A percentile compares a stretch with the other conserved stretches of the same genome.
Conservation (phyloP, 2,329 filamentous ascomycete genomes). For the Verticillium zaregamsianum region DNA sequence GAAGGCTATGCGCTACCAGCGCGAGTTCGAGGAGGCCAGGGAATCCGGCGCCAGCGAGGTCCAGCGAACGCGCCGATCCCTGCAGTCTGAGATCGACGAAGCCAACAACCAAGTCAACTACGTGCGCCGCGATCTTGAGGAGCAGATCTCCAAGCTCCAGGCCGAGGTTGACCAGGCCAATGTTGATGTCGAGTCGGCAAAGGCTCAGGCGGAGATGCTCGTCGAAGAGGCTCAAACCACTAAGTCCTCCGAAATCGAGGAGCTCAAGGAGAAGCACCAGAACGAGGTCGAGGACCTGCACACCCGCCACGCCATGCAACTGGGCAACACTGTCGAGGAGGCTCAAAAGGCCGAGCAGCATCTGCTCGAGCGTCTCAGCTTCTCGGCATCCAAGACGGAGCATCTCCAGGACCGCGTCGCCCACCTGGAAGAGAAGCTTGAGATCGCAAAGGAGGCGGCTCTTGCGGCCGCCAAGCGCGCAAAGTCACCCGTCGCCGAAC, state of each 20-base stretch:
- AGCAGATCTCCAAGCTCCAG: constrained; percentile 68
- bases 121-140: constrained; percentile 76
- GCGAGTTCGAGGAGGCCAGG: constrained; percentile 79
- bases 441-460: constrained; percentile 84
- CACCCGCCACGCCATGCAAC: constrained; percentile 67
- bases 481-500: constrained; percentile 48
- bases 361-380: constrained; percentile 72
- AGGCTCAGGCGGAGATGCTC: constrained; percentile 77
- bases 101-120: constrained; percentile 84
- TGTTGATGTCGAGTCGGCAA: constrained; percentile 75
- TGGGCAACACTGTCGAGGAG: constrained; percentile 75
- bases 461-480: constrained; percentile 76
- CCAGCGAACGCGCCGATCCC: constrained; percentile 70
- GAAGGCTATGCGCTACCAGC: constrained; percentile 64
- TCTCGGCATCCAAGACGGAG: constrained; percentile 80
- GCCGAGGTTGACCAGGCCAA: constrained; percentile 72
- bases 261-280: constrained; percentile 54
- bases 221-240: constrained; percentile 74
- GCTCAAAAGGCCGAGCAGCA: constrained; percentile 75
- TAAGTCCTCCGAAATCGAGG: constrained; percentile 53
- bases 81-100: constrained; percentile 78
- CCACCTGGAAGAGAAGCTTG: constrained; percentile 85
- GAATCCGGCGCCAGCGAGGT: constrained; percentile 77
- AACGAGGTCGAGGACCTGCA: constrained; percentile 71
- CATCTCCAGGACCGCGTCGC: constrained; percentile 81